Evolutionary conservation across 805 yeast species (phyloP).

Genomic region (Candida mattraensis): DNA sequence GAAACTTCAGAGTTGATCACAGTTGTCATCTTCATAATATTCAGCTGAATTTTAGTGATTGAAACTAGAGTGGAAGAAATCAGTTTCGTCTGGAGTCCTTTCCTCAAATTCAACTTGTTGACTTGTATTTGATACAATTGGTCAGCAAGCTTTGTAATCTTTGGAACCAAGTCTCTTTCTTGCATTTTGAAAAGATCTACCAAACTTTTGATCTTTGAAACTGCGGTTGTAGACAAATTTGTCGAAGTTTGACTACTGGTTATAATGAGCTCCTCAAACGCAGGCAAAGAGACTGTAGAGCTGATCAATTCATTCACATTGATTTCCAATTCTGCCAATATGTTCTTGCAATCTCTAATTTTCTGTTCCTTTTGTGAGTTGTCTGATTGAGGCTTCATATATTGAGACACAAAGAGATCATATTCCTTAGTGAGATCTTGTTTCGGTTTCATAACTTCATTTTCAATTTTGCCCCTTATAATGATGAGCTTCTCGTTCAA

Average conservation of each 20-base stretch:
- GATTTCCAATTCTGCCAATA: conserved; percentile 24
- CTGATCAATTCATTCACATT: conserved; percentile 23
- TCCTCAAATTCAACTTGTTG: conserved; percentile 35
- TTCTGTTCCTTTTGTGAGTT: conserved; percentile 13
- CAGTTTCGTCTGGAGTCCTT: conserved; percentile 34
- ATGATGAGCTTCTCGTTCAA: conserved; percentile 25
- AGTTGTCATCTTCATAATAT: conserved; percentile 35
- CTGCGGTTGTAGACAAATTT: conserved; percentile 24
- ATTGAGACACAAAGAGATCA: conserved; percentile 40
- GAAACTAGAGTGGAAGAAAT: conserved; percentile 34
- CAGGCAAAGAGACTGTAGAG: conserved; percentile 27
- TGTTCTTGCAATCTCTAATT: conserved; percentile 21
- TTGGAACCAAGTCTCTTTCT: conserved; percentile 25
- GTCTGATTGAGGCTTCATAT: conserved; percentile 24
- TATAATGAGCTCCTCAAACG: conserved; percentile 32
- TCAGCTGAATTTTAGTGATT: conserved; percentile 39
- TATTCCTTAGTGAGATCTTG: conserved; percentile 40
- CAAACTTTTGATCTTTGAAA: conserved; percentile 24
- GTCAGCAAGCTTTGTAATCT: conserved; percentile 35
- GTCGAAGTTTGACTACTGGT: conserved; percentile 31
- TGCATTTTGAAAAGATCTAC: conserved; percentile 25
- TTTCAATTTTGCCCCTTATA: conserved; percentile 37
- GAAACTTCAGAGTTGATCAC: conserved; percentile 33
- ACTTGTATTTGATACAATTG: conserved; percentile 38
- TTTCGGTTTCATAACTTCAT: conserved; percentile 37